Conservation (phyloP, 192 early-diverging fungal species). For the Pilaira anomala region DNA sequence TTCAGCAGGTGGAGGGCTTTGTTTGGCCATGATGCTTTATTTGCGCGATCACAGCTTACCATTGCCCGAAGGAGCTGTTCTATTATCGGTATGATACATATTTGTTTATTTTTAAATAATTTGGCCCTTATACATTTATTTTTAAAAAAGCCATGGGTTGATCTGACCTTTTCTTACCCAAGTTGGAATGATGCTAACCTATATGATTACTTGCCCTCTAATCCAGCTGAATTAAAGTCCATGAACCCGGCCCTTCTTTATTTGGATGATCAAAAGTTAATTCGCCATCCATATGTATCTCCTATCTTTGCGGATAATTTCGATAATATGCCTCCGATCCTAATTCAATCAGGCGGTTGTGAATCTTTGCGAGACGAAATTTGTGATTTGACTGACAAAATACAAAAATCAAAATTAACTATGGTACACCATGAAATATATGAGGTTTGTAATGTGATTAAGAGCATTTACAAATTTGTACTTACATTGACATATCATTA, state of each 20-base stretch:
- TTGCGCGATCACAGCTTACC: constrained; percentile 52
- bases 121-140: neutral
- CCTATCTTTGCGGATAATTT: constrained; percentile 47
- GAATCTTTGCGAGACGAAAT: constrained; percentile 49
- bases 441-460: constrained; percentile 14
- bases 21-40: constrained; percentile 57
- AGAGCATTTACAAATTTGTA: neutral
- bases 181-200: constrained; percentile 43
- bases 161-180: constrained; percentile 49
- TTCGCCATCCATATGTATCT: constrained; percentile 52
- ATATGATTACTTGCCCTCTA: constrained; percentile 36
- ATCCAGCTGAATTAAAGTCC: constrained; percentile 29
- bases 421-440: constrained; percentile 30
- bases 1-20: constrained; percentile 69
- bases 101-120: neutral
- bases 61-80: constrained; percentile 49
- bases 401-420: constrained; percentile 13
- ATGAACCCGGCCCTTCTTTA: constrained; percentile 48
- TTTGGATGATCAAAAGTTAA: constrained; percentile 31
- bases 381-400: constrained; percentile 34
- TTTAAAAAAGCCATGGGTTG: constrained; percentile 49
- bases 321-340: constrained; percentile 43
- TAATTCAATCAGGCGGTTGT: constrained; percentile 53
- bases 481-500: neutral
- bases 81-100: constrained; percentile 51